Evolutionary conservation across 1,284 basidiomycete genomes (phyloP).

Genomic region (Blastosporella zonata): DNA sequence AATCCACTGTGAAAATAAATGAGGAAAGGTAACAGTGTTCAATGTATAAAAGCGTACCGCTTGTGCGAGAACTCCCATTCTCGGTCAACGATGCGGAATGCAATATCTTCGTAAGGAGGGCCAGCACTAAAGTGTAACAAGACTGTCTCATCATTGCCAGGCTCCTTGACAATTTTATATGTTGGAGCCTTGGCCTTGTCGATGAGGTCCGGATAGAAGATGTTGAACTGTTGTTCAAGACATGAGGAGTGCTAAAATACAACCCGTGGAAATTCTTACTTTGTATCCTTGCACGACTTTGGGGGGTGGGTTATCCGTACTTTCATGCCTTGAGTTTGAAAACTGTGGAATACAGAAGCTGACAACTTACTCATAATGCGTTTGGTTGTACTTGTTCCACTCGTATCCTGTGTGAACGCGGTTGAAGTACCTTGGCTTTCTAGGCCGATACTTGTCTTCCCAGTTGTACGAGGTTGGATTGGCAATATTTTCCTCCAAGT

Average conservation of each 20-base stretch:
- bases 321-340: constrained; percentile 29
- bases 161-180: constrained; percentile 90
- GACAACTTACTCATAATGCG: constrained; percentile 88
- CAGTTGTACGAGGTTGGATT: constrained; percentile 88
- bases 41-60: constrained; percentile 46
- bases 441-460: constrained; percentile 98
- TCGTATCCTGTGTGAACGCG: constrained; percentile 99
- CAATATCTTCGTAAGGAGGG: constrained; percentile 98
- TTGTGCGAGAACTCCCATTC: constrained; percentile 99
- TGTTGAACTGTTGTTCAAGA: constrained; percentile 71
- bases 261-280: constrained; percentile 32
- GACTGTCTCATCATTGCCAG: constrained; percentile 92
- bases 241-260: constrained; percentile 8
- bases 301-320: constrained; percentile 93
- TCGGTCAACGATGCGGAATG: constrained; percentile 95
- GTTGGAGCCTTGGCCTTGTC: constrained; percentile 96
- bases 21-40: background rate
- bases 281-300: constrained; percentile 99
- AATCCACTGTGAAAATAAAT: constrained; percentile 56
- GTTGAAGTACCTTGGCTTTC: constrained; percentile 99
- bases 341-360: constrained; percentile 5
- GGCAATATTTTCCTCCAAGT: constrained; percentile 83
- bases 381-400: constrained; percentile 99
- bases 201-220: constrained; percentile 95
- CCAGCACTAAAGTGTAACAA: constrained; percentile 93